Evolutionary conservation across 768 basidiomycete genomes (phyloP), one percentile per base, ranked within the genome.

Genomic region (Leucosporidium yakuticum): DNA sequence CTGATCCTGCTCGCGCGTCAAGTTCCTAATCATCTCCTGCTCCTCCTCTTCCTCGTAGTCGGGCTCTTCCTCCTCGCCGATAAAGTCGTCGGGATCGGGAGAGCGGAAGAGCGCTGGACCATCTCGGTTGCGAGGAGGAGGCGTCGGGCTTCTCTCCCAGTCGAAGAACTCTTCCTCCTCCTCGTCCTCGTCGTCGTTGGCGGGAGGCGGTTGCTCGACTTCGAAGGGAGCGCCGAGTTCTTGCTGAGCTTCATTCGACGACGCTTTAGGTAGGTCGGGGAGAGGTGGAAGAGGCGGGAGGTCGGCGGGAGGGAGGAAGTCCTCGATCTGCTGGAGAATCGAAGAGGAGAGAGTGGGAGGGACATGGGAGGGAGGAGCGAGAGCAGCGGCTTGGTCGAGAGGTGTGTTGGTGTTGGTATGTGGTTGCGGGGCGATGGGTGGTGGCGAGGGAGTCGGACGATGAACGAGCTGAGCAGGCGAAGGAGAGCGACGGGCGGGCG

Each of bases 11-110:
- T 81, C 80, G 4, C 73, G 77, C 34, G 74, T 73, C 70, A 80
- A 75, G 63, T 79, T 78, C n/a, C 67, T 75, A 4, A 75, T 86
- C 73, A 88, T 88, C 78, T 94, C 90, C 0, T 84, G 86, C 53
- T 84, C 84, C 3, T 84, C 81, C 73, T 90, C 88, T 82, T 92
- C 89, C 77, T 93, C 91, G 39, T 90, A 83, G n/a, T 87, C 88
- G 2, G 88, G 87, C 71, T 94, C 91, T 84, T 79, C 78, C 39
- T 44, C 39, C 3, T 44, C n/a, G n/a, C n/a, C n/a, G n/a, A n/a
- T n/a, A n/a, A n/a, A 44, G 27, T 85, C 82, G 0, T 62, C 65
- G 27, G 49, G 61, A 11, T 59, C 58, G 21, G 39, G 48, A 0
- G 58, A 32, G 7, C 47, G 63, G 25, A 65, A 61, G 29, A 67